Evolutionary conservation across 352 stramenopile genomes (phyloP), one percentile per base, ranked within the genome.

Genomic region (Phytophthora aleatoria): DNA sequence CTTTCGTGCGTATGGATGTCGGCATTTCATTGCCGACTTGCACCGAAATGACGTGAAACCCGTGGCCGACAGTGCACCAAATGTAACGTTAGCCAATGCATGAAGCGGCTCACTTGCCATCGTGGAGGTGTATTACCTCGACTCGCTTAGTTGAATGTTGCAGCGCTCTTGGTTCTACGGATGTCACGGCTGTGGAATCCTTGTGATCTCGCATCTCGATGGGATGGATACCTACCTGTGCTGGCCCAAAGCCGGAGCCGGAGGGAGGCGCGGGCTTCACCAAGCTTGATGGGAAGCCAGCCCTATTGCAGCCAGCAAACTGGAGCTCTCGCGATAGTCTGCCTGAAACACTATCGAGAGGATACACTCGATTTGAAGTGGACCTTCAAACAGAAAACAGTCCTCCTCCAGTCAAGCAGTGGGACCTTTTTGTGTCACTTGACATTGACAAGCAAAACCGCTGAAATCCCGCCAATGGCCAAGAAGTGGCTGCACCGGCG

Each of bases 381-480:
- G 43, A 50, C 30, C 57, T 41, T 16, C 51, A 58, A 57, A 73
- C 64, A 69, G 64, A 59, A 65, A 63, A 38, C 41, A 7, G 52
- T 69, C 47, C 59, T 62, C 59, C 54, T 73, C 60, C 53, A 49
- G 50, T 73, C 66, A 73, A 70, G 44, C 10, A 65, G 66, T 73
- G 54, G 66, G 33, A 73, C 44, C 10, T 36, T 26, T 20, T 48
- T 41, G 52, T 56, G 28, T 31, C 35, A 33, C 33, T 26, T 54
- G 27, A 20, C 9, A 49, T 7, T 64, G 51, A 54, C 52, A 64
- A 38, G 20, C 47, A 53, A 53, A 53, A 53, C 11, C 48, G 20
- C 48, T 61, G 66, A 68, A 57, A 28, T 33, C 43, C 55, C 50
- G n/a, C 56, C 49, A 60, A 28, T 5, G 16, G 28, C 20, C 20